These are phyloP conservation scores for Paraconiothyrium brasiliense DNA, from an alignment of 2,329 filamentous ascomycete genomes.

Conservation along the genomic window DNA sequence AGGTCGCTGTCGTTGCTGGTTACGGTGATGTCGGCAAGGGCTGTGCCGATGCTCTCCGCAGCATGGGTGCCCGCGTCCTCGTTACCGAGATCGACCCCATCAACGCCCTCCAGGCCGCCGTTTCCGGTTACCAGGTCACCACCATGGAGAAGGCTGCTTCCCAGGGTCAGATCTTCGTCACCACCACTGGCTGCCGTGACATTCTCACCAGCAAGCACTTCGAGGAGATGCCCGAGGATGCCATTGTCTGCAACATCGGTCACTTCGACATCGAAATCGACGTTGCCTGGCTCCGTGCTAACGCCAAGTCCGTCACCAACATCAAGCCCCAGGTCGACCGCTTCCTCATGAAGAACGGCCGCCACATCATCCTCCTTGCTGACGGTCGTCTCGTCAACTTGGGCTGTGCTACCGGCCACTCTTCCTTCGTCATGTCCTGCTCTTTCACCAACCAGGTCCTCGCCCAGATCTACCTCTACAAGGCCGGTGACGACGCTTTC, in stretches of 20 bases:
- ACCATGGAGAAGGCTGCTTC: constrained; percentile 97
- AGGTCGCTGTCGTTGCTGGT: constrained; percentile 96
- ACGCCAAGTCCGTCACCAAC: constrained; percentile 91
- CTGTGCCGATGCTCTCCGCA: constrained; percentile 92
- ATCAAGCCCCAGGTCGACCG: constrained; percentile 99
- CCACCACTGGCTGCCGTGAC: constrained; percentile 98
- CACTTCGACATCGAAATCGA: constrained; percentile 99
- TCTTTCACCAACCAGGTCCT: constrained; percentile 99
- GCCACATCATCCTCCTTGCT: constrained; percentile 97
- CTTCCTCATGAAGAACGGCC: constrained; percentile 91
- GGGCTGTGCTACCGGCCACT: constrained; percentile 98
- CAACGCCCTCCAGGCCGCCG: constrained; percentile 98
- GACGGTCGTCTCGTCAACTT: constrained; percentile 99
- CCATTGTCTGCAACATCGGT: constrained; percentile 99
- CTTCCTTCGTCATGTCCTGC: constrained; percentile 99
- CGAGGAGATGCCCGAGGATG: constrained; percentile 93
- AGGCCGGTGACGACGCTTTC: constrained; percentile 87
- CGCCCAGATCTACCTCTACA: constrained; percentile 98
- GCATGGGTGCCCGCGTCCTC: constrained; percentile 96
- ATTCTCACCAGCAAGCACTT: constrained; percentile 94
- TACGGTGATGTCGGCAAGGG: constrained; percentile 99
- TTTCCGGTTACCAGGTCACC: constrained; percentile 95
- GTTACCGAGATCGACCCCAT: constrained; percentile 98
- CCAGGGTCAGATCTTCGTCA: constrained; percentile 96
- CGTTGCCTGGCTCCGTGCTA: constrained; percentile 99